Percentiles rank a stretch among this genome's conserved stretches.
Conservation (phyloP, 1,284 basidiomycete species). For the Boletellus deceptivus region DNA sequence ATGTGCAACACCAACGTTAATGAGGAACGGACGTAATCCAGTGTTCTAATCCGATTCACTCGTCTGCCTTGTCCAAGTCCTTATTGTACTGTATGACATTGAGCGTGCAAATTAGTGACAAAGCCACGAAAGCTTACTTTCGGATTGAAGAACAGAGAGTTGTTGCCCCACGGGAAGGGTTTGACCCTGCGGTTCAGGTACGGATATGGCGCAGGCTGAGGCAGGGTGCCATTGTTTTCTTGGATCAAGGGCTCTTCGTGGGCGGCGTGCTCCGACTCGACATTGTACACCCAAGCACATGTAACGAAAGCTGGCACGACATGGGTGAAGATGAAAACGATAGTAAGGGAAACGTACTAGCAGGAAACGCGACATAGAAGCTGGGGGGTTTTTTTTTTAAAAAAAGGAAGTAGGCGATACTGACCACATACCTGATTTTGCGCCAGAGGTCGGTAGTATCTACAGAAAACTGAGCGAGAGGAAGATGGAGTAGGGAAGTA, state of each 20-base stretch:
- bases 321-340: conserved; percentile 7
- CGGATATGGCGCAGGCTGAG: conserved; percentile 68
- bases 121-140: conserved; percentile 44
- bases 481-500: not conserved
- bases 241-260: conserved; percentile 71
- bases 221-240: conserved; percentile 74
- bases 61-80: conserved; percentile 47
- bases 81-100: conserved; percentile 47
- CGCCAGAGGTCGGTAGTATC: conserved; percentile 80
- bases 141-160: conserved; percentile 79
- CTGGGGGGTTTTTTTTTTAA: conserved; percentile 36
- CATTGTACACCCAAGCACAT: conserved; percentile 71
- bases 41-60: conserved; percentile 21
- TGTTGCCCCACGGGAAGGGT: conserved; percentile 81
- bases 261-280: conserved; percentile 70
- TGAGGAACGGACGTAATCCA: not conserved
- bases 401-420: not conserved
- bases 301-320: conserved; percentile 55
- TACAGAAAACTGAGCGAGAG: conserved; percentile 33
- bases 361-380: conserved; percentile 73
- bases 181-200: conserved; percentile 75
- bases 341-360: conserved; percentile 46
- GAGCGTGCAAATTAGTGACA: not conserved
- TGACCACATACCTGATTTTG: conserved; percentile 67
- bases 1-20: conserved; percentile 1